Percentiles rank a stretch among this genome's conserved stretches.
These are phyloP conservation scores for Rutstroemia sp. DNA, from an alignment of 2,329 filamentous ascomycete species.

Conservation along the genomic window DNA sequence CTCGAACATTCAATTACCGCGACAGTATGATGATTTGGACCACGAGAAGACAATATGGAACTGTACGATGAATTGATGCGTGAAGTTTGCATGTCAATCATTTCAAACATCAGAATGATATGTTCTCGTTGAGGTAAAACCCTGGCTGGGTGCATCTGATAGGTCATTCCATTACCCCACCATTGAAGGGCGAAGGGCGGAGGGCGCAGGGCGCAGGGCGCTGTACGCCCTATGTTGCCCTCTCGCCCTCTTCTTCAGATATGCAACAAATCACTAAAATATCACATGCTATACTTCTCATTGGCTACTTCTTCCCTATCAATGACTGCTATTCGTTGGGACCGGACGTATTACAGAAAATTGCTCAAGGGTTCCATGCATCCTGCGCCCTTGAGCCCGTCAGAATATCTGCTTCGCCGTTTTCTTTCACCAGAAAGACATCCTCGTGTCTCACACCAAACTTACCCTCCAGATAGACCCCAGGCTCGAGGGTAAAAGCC, in stretches of 20 bases:
- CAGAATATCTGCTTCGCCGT: conserved; percentile 46
- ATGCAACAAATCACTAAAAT: conserved; percentile 2
- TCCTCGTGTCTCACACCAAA: conserved; percentile 60
- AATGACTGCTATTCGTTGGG: background rate
- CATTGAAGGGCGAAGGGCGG: too few relatives aligned
- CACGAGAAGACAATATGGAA: too few relatives aligned
- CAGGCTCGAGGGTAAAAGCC: conserved; percentile 57
- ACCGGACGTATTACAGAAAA: conserved; percentile 13
- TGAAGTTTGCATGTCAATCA: too few relatives aligned
- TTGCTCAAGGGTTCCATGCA: conserved; percentile 41
- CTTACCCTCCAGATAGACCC: conserved; percentile 50
- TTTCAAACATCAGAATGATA: too few relatives aligned
- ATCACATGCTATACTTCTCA: background rate
- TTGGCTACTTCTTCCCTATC: background rate
- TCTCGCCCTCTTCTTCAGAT: background rate
- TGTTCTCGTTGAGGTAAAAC: too few relatives aligned
- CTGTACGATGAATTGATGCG: too few relatives aligned
- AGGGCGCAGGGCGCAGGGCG: too few relatives aligned
- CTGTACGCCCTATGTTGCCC: background rate
- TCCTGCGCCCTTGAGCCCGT: conserved; percentile 44
- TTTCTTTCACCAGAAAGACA: conserved; percentile 47
- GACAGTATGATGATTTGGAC: too few relatives aligned
- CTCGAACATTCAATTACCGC: too few relatives aligned
- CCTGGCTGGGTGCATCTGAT: too few relatives aligned
- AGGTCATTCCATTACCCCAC: too few relatives aligned